Base-by-base conservation (phyloP, 2,329 filamentous ascomycete genomes). In the Cordyceps militaris region DNA sequence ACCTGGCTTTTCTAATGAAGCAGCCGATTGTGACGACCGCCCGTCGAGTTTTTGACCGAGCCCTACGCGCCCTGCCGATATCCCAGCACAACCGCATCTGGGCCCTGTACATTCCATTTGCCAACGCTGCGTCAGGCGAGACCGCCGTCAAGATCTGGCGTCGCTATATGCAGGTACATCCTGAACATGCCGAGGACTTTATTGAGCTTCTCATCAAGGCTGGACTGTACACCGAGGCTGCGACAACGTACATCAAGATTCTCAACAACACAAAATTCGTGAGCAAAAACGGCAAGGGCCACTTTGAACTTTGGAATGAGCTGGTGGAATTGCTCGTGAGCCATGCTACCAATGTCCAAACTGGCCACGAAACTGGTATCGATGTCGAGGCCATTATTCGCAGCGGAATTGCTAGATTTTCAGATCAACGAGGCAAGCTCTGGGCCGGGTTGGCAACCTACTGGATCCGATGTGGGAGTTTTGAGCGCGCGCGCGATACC, bases 71-170 rank as follows among this genome's bases (percentile, higher is more conserved):
- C 6, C 79, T 99, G 42, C 94, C 95, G 2, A 85, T 97, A 61
- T 96, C 92, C 0, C 94, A 99, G 68, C 94, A 99, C 73, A 92
- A 93, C 72, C 84, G 94, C 60, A 91, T 99, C 70, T 99, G 94
- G 94, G 85, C 87, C 23, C 77, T 96, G 1, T 99, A 97, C 72
- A 83, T 89, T 63, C 86, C 89, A 0, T 99, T 99, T 66, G 93
- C 92, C 23, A 92, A 90, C 66, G 95, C 91, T 16, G 92, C 90
- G 1, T 90, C 89, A 2, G 94, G 94, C 42, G 84, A 90, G 60
- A 97, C 93, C 3, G 92, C 93, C 1, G 86, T 97, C 58, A 92
- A 88, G 72, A 89, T 97, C 56, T 99, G 93, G 92, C 83, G 89
- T 64, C 83, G 94, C 59, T 99, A 99, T 72, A 94, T 97, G 83